Base-by-base conservation (phyloP, 2,329 filamentous ascomycete species). In the Calonectria pteridis region DNA sequence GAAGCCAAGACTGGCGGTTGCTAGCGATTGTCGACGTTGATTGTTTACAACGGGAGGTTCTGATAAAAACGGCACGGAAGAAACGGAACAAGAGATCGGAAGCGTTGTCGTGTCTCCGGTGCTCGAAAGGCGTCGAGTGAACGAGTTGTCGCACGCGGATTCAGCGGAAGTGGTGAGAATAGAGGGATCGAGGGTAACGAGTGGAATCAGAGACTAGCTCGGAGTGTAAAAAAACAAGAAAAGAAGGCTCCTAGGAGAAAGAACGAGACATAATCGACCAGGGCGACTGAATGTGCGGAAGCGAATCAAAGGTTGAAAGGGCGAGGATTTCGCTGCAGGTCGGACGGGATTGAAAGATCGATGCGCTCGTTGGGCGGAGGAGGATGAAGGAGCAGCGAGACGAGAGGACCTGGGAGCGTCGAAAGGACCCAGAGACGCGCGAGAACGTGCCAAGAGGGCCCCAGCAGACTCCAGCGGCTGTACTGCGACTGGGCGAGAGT, bases 161-260 rank as follows among this genome's bases (percentile, higher is more conserved):
- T 74, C 78, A 75, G 63, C 76, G 73, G 55, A 74, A 72, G 67
- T 74, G 33, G 66, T 63, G 35, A 58, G 50, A 73, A 78, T 72
- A 77, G 53, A 63, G 73, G 75, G 76, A 73, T 76, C 71, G 76
- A 77, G 28, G 40, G 77, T 83, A 87, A 87, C 84, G 86, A 87
- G 84, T 85, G 86, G 79, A 85, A 82, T 80, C 77, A 81, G 86
- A 87, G 86, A 85, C 87, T 87, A 87, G 87, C 86, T 88, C 87
- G 81, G 76, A 79, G 77, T 76, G 77, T 50, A 43, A 65, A 53
- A 53, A 64, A 20, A 59, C 31, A 77, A 77, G 64, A 73, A 79
- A 37, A 74, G 73, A 80, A 77, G 80, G 79, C 78, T 77, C 66
- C 78, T 80, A 81, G 76, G 80, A 78, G 77, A 77, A 82, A 81